Evolutionary conservation across 192 early-diverging fungal species (phyloP).

Genomic region (Powellomyces hirtus): DNA sequence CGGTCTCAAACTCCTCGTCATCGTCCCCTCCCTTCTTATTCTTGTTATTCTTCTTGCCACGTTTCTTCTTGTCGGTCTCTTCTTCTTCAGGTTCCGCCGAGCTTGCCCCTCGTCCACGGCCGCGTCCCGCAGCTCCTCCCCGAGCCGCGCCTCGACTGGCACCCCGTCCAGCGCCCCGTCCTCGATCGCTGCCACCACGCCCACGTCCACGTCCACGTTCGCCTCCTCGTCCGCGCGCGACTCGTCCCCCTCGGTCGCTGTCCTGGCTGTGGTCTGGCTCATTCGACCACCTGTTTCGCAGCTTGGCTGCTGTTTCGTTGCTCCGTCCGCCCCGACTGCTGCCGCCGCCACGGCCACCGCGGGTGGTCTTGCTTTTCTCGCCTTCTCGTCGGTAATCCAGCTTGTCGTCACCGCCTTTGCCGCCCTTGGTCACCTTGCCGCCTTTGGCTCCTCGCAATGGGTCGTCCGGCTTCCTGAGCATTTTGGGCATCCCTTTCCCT

Average conservation of each 20-base stretch:
- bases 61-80: background rate
- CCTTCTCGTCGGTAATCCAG: background rate
- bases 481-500: background rate
- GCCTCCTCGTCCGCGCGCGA: background rate
- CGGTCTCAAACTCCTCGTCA: constrained; percentile 41
- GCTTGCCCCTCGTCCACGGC: constrained; percentile 1
- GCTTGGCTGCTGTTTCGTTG: background rate
- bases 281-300: background rate
- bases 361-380: background rate
- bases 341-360: background rate
- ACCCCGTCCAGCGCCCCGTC: background rate
- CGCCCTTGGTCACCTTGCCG: background rate
- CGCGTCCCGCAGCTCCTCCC: background rate
- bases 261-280: background rate
- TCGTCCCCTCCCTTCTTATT: constrained; percentile 23
- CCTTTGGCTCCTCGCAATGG: background rate
- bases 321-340: background rate
- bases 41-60: constrained; percentile 2
- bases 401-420: background rate
- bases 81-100: constrained; percentile 3
- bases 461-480: background rate
- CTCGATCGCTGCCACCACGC: background rate
- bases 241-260: background rate
- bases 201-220: background rate
- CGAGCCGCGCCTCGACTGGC: background rate